phyloP scores from a whole-genome alignment of 1,284 basidiomycete species.

The Moniliella sp. region DNA sequence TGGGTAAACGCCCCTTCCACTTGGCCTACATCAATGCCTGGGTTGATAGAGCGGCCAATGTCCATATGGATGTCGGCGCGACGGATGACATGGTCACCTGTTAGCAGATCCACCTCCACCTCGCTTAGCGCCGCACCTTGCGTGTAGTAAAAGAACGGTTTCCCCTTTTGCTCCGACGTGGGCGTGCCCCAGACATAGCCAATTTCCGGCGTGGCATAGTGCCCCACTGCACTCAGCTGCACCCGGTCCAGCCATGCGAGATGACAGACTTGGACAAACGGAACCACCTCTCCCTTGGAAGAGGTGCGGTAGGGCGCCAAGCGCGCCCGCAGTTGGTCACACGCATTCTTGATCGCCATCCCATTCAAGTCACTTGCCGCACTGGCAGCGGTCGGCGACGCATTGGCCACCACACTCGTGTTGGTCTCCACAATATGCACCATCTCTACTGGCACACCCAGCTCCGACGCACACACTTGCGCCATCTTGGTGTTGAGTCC shows the following conservation, averaged over 20 bases:
- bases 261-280: slow-evolving; percentile 20
- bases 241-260: slow-evolving; percentile 32
- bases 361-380: slow-evolving; percentile 16
- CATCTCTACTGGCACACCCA: slow-evolving; percentile 24
- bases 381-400: slow-evolving; percentile 27
- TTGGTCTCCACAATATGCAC: slow-evolving; percentile 24
- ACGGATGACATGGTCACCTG: slow-evolving; percentile 28
- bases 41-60: slow-evolving; percentile 33
- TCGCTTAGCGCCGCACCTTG: slow-evolving; percentile 30
- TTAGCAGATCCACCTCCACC: slow-evolving; percentile 33
- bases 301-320: slow-evolving; percentile 12
- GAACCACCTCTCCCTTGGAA: slow-evolving; percentile 8
- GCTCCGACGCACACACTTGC: slow-evolving; percentile 32
- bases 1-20: slow-evolving; percentile 28
- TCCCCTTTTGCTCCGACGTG: slow-evolving; percentile 13
- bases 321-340: slow-evolving; percentile 30
- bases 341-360: slow-evolving; percentile 31
- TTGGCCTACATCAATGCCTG: slow-evolving; percentile 35
- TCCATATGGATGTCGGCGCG: slow-evolving; percentile 30
- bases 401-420: slow-evolving; percentile 30
- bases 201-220: slow-evolving; percentile 31
- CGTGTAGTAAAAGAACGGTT: slow-evolving; percentile 27
- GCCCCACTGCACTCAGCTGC: slow-evolving; percentile 30
- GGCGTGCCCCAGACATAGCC: slow-evolving; percentile 27
- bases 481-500: slow-evolving; percentile 33